A percentile compares a stretch with the other conserved stretches of the same genome.
Conservation (phyloP, 768 basidiomycete genomes). For the Crepidotus variabilis region DNA sequence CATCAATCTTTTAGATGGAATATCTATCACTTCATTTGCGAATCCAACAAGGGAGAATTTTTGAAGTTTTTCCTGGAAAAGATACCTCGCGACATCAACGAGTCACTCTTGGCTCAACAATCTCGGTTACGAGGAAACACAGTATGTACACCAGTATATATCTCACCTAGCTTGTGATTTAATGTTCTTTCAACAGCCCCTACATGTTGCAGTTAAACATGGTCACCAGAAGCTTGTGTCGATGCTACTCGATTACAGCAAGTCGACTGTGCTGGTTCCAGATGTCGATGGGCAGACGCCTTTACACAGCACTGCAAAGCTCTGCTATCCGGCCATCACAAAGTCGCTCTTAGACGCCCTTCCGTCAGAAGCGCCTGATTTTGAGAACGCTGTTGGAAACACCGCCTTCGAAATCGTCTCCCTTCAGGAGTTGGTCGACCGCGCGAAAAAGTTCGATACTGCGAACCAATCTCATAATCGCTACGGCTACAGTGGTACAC, state of each 20-base stretch:
- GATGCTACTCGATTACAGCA: constrained; percentile 34
- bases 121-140: constrained; percentile 45
- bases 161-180: background rate
- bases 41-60: constrained; percentile 20
- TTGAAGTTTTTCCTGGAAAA: constrained; percentile 43
- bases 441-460: constrained; percentile 8
- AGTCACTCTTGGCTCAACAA: constrained; percentile 39
- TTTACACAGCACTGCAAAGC: constrained; percentile 43
- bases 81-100: constrained; percentile 46
- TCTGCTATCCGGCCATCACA: constrained; percentile 30
- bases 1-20: constrained; percentile 42
- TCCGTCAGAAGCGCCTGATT: constrained; percentile 34
- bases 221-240: constrained; percentile 26
- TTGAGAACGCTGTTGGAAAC: constrained; percentile 50
- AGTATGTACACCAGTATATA: constrained; percentile 22
- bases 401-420: constrained; percentile 35
- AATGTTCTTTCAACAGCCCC: constrained; percentile 35
- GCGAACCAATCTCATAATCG: background rate
- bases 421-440: constrained; percentile 23
- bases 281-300: constrained; percentile 50
- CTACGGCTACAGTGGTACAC: background rate
- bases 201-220: constrained; percentile 47
- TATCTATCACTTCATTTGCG: constrained; percentile 47
- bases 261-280: constrained; percentile 30
- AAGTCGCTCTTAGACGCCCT: constrained; percentile 33